Percentiles rank a stretch among this genome's conserved stretches.
phyloP scores from a whole-genome alignment of 257 asterid species.

The Gentiana macrophylla region DNA sequence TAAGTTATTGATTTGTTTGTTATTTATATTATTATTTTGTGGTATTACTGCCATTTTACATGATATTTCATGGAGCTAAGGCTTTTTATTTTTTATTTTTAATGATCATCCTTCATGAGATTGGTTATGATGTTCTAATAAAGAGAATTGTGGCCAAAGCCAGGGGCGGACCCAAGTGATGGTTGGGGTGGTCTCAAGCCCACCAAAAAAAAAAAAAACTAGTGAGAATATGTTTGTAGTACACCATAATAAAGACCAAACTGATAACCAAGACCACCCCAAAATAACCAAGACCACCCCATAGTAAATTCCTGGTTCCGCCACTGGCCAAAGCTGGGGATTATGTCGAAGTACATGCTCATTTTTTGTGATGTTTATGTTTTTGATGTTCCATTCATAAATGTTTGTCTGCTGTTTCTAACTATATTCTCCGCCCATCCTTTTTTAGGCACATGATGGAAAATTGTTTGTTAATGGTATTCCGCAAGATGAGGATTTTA shows the following conservation, averaged over 20 bases:
- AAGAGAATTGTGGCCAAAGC: constrained; percentile 76
- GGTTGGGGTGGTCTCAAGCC: too few relatives aligned
- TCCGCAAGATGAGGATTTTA: constrained; percentile 71
- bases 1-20: constrained; percentile 14
- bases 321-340: constrained; percentile 66
- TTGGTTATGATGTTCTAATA: constrained; percentile 77
- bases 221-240: too few relatives aligned
- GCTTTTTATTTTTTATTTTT: neutral
- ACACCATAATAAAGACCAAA: too few relatives aligned
- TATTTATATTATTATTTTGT: neutral
- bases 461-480: constrained; percentile 65
- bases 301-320: too few relatives aligned
- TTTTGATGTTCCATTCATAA: neutral
- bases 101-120: constrained; percentile 32
- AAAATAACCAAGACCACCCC: too few relatives aligned
- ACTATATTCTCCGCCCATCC: neutral
- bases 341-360: constrained; percentile 52
- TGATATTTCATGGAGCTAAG: too few relatives aligned
- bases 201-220: too few relatives aligned
- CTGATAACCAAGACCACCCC: too few relatives aligned
- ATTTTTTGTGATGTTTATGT: neutral
- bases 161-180: too few relatives aligned
- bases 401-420: neutral
- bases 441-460: constrained; percentile 60
- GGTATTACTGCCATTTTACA: neutral